Evolutionary conservation across 441 rosid genomes (phyloP).

Genomic region (Erodium moschatum): DNA sequence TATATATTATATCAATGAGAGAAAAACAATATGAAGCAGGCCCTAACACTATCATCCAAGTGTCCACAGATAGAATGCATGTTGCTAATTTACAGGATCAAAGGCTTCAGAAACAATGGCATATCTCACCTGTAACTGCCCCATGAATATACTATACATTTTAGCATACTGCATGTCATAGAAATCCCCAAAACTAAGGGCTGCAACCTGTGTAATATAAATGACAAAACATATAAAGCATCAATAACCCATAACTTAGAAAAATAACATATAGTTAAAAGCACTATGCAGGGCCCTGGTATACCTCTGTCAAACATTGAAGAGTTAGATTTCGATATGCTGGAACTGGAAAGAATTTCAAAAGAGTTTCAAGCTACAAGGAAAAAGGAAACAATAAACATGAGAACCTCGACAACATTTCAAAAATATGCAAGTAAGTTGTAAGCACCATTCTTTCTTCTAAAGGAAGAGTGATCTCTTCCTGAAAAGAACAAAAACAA

Average conservation of each 20-base stretch:
- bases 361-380: constrained; percentile 83
- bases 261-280: constrained; percentile 2
- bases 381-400: constrained; percentile 14
- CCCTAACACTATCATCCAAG: not conserved
- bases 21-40: not conserved
- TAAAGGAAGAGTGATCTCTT: not conserved
- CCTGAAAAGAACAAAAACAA: constrained; percentile 15
- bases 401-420: not conserved
- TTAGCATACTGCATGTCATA: constrained; percentile 73
- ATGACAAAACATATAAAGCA: constrained; percentile 12
- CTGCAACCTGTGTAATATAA: constrained; percentile 62
- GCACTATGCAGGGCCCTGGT: not conserved
- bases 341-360: constrained; percentile 73
- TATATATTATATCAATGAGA: not conserved
- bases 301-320: constrained; percentile 97
- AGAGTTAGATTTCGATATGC: constrained; percentile 91
- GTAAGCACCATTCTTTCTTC: not conserved
- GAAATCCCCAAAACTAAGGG: constrained; percentile 85
- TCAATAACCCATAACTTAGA: constrained; percentile 1
- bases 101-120: not conserved
- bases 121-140: constrained; percentile 59
- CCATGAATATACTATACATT: constrained; percentile 73
- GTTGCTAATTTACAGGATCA: not conserved
- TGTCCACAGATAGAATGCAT: not conserved
- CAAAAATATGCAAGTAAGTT: not conserved